Evolutionary conservation across 148 eudicot genomes (phyloP).

Genomic region (Persicaria maculosa): DNA sequence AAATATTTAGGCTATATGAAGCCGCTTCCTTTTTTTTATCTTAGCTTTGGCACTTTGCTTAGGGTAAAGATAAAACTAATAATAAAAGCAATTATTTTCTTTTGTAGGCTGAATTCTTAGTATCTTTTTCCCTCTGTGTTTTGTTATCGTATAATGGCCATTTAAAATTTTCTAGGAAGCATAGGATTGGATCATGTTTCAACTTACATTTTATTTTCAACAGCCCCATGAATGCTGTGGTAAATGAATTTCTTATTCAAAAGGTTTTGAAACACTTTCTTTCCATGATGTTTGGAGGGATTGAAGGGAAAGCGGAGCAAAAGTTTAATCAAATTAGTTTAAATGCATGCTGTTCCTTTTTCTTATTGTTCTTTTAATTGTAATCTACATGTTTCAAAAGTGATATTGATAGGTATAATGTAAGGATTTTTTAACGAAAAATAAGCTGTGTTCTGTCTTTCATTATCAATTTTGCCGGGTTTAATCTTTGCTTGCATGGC

Average conservation of each 20-base stretch:
- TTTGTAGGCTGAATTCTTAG: slow-evolving; percentile 77
- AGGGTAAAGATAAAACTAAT: background rate
- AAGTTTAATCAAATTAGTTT: slow-evolving; percentile 6
- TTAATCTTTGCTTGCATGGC: slow-evolving; percentile 4
- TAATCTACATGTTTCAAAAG: background rate
- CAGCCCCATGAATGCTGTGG: background rate
- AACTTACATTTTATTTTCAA: background rate
- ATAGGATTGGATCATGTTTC: background rate
- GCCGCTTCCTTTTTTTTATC: background rate
- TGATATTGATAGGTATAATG: background rate
- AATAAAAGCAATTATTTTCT: background rate
- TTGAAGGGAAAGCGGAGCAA: background rate
- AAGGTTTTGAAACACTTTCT: background rate
- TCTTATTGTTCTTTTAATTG: background rate
- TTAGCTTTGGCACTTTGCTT: slow-evolving; percentile 1
- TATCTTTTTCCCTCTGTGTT: slow-evolving; percentile 24
- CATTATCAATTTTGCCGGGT: background rate
- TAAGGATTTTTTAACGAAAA: background rate
- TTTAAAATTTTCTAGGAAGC: background rate
- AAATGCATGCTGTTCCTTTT: background rate
- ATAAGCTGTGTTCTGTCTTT: background rate
- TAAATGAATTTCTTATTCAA: background rate
- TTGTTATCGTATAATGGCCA: background rate
- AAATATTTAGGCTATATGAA: no score
- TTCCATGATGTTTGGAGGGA: background rate